These are phyloP conservation scores for Tephrocybe rancida DNA, from an alignment of 768 basidiomycete genomes.

Conservation along the genomic window DNA sequence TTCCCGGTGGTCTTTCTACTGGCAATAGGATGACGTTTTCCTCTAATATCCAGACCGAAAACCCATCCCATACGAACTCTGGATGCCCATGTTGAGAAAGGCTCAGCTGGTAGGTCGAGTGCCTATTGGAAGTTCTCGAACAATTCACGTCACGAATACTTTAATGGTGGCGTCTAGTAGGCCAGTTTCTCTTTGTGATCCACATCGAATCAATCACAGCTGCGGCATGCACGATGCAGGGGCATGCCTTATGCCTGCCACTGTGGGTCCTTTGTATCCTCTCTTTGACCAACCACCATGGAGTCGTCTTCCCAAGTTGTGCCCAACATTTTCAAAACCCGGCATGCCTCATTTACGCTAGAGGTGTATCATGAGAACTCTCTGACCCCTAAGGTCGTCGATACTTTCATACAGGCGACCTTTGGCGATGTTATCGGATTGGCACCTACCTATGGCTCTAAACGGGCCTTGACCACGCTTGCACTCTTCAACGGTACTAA, in stretches of 20 bases:
- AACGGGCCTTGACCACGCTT: slow-evolving; percentile 34
- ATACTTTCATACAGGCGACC: slow-evolving; percentile 29
- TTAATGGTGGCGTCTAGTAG: not conserved
- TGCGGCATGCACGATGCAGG: not conserved
- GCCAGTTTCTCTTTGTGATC: slow-evolving; percentile 1
- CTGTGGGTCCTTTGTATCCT: not conserved
- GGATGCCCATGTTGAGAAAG: too few relatives aligned
- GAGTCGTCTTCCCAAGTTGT: slow-evolving; percentile 23
- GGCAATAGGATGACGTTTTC: too few relatives aligned
- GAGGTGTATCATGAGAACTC: slow-evolving; percentile 25
- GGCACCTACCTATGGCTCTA: slow-evolving; percentile 40
- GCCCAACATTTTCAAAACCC: slow-evolving; percentile 35
- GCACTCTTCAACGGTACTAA: slow-evolving; percentile 39
- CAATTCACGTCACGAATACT: not conserved
- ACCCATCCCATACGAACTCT: too few relatives aligned
- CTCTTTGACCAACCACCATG: slow-evolving; percentile 14
- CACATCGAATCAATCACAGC: not conserved
- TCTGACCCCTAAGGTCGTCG: slow-evolving; percentile 24
- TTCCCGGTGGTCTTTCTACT: too few relatives aligned
- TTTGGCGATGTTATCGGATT: slow-evolving; percentile 36
- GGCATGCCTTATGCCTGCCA: not conserved
- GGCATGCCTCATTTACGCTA: slow-evolving; percentile 27
- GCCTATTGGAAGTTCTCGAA: not conserved
- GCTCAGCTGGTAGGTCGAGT: too few relatives aligned
- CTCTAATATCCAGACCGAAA: too few relatives aligned